Percentiles rank a stretch among this genome's conserved stretches.
These are phyloP conservation scores for Phytophthora constricta DNA, from an alignment of 352 stramenopile species.

Conservation along the genomic window DNA sequence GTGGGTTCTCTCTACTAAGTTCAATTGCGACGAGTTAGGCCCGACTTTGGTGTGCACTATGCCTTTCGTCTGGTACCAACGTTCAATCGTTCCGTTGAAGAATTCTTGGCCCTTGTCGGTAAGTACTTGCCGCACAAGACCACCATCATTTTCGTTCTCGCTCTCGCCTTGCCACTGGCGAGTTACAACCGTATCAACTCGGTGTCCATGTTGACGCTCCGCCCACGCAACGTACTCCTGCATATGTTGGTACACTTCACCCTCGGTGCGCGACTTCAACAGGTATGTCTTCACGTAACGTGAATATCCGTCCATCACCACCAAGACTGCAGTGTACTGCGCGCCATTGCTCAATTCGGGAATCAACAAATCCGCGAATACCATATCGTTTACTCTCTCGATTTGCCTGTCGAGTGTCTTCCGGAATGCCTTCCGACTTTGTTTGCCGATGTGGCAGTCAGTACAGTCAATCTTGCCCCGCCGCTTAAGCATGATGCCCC, in stretches of 20 bases:
- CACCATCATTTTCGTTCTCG: neutral
- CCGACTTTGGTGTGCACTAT: too few relatives aligned
- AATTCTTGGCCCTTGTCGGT: slow-evolving; percentile 24
- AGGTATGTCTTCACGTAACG: slow-evolving; percentile 12
- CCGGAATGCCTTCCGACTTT: neutral
- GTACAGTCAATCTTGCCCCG: too few relatives aligned
- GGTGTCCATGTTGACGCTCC: neutral
- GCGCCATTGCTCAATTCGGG: slow-evolving; percentile 1
- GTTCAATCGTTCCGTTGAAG: slow-evolving; percentile 8
- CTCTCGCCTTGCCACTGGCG: neutral
- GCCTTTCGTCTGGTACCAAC: neutral
- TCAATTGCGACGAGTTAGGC: slow-evolving; percentile 10
- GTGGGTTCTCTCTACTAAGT: slow-evolving; percentile 8
- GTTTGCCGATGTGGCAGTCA: too few relatives aligned
- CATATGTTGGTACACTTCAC: slow-evolving; percentile 1
- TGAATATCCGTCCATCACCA: slow-evolving; percentile 18
- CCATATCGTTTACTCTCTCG: slow-evolving; percentile 13
- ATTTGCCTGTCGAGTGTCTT: too few relatives aligned
- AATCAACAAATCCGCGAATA: slow-evolving; percentile 10
- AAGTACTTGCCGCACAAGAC: neutral
- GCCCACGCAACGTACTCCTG: slow-evolving; percentile 5
- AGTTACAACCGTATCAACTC: neutral
- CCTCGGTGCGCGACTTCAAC: slow-evolving; percentile 4
- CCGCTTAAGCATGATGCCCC: too few relatives aligned
- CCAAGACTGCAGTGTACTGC: neutral